Evolutionary conservation across 441 rosid species (phyloP), one percentile per base, ranked within the genome.

Genomic region (Sinapis alba): DNA sequence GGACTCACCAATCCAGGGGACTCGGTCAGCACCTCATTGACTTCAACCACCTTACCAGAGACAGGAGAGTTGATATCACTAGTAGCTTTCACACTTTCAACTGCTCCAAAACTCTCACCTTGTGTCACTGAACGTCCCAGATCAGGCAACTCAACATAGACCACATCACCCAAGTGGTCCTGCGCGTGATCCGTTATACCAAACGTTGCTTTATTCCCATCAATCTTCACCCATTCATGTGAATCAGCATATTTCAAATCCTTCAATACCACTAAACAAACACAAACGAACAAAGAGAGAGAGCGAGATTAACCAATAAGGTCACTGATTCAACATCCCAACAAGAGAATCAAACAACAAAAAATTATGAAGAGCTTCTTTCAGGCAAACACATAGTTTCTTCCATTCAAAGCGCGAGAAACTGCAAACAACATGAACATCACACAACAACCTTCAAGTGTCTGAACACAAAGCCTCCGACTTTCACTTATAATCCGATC

Each of bases 131-230:
- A 11, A 36, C 75, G 77, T 59, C 98, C 98, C 68, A 88, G 84
- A 16, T 91, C 98, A 3, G 98, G 98, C 41, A 93, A 75, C 78
- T 96, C 99, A 1, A 91, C 96, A 75, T 87, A 96, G 59, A 96
- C 98, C n/a, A 96, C 98, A 79, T 96, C 97, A 1, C 99, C 98
- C 66, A 96, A 83, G 80, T 93, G 99, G 65, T 89, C 95, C 72
- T 96, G 98, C 0, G 99, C 97, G 50, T 96, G 99, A 85, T 96
- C 94, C 7, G 98, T 96, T 75, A 93, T 89, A 62, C 99, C 98
- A 62, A 96, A 72, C 0, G 87, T 91, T 12, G 94, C 97, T 69
- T 91, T 78, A 18, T 82, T 85, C 3, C 90, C 97, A 3, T 88
- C 89, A 38, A 90, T 86, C 84, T 86, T 96, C 71, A 88, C 97